Evolutionary conservation across 2,329 filamentous ascomycete species (phyloP).

Genomic region (Aspergillus fumigatiaffinis): DNA sequence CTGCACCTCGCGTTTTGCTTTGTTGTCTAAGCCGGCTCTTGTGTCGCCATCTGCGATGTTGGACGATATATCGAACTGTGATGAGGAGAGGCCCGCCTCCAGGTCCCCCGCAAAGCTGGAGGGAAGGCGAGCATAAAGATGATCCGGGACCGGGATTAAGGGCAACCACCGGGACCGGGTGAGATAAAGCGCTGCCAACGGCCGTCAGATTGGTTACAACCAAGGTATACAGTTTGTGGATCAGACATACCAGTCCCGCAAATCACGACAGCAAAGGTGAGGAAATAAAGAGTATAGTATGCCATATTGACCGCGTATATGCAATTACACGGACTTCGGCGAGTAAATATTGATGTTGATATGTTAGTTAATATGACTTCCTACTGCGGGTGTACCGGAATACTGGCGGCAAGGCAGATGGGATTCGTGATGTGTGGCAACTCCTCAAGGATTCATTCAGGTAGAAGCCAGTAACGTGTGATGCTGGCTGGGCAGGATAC

Average conservation of each 20-base stretch:
- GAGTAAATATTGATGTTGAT: not conserved
- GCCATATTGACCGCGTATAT: slow-evolving; percentile 53
- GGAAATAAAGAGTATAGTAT: slow-evolving; percentile 70
- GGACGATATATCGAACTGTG: slow-evolving; percentile 73
- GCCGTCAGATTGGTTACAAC: slow-evolving; percentile 5
- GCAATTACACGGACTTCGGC: not conserved
- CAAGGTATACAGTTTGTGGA: slow-evolving; percentile 2
- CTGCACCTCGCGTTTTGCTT: slow-evolving; percentile 75
- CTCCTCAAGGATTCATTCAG: not conserved
- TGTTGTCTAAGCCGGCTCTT: slow-evolving; percentile 74
- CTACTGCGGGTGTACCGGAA: not conserved
- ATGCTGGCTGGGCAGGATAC: slow-evolving; percentile 7
- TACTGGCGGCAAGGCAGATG: not conserved
- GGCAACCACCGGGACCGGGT: slow-evolving; percentile 75
- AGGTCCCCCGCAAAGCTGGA: slow-evolving; percentile 76
- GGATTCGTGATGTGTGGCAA: not conserved
- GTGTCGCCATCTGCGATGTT: slow-evolving; percentile 79
- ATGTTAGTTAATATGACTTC: not conserved
- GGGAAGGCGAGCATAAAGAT: slow-evolving; percentile 74
- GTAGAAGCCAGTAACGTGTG: not conserved
- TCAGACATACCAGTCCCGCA: slow-evolving; percentile 61
- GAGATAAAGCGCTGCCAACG: slow-evolving; percentile 64
- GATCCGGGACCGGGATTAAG: slow-evolving; percentile 60
- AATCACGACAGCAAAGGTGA: slow-evolving; percentile 68
- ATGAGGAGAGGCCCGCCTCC: slow-evolving; percentile 78